Base-by-base conservation (phyloP, 192 early-diverging fungal genomes). In the Mortierella claussenii region DNA sequence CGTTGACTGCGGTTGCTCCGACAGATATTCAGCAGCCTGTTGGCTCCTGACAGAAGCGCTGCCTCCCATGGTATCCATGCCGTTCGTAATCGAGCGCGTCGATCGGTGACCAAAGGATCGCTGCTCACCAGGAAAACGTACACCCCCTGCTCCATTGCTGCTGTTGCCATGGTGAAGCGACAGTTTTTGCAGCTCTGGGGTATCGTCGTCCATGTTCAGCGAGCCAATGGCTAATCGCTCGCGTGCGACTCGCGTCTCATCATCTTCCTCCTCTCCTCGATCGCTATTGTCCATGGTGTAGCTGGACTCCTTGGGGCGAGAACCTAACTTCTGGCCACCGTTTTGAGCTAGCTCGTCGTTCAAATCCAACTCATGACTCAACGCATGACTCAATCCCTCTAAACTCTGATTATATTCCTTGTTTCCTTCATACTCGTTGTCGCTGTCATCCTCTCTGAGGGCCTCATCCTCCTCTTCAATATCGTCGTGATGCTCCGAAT, bases 201-300 rank as follows among this genome's bases (percentile, higher is more conserved):
- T 76, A 10, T 76, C 71, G 2, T 57, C 69, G 31, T 76, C 71
- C 56, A 76, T 76, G 13, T 67, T 76, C 30, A 76, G 30, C 3
- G 64, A 56, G 15, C 71, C 71, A 13, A 76, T 49, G 10, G 71
- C 71, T 13, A 76, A 55, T n/a, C 57, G 55, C 24, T 76, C 71
- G 43, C 27, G 66, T 0, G 71, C 71, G 10, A 44, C 57, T 4
- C 64, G 56, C 1, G 58, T 61, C 43, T 63, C 64, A 13, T 76
- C 63, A 44, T 76, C 71, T 34, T 76, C 71, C 18, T 76, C 71
- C 15, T 65, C 69, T 0, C 49, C 67, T 34, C 57, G 57, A 27
- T 69, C 55, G 30, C 21, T 55, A 15, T 55, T 53, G n/a, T 50
- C 66, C 12, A 5, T n/a, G n/a, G n/a, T n/a, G n/a, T n/a, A 21